Evolutionary conservation across 495 filamentous ascomycete genomes (phyloP), one percentile per base, ranked within the genome.

Genomic region (Lasiosphaeria miniovina): DNA sequence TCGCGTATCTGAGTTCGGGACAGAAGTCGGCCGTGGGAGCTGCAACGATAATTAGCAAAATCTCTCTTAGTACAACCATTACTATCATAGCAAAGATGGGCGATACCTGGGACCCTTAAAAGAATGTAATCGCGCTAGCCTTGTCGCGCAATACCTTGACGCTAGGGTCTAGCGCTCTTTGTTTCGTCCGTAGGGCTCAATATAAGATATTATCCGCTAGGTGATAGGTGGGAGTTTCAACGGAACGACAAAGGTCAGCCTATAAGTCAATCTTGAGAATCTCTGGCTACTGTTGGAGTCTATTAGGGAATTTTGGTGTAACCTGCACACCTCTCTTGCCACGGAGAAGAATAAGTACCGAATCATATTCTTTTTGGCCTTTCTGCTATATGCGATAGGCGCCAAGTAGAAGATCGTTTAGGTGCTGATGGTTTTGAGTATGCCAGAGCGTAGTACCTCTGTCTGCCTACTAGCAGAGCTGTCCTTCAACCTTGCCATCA

Each of bases 1-100:
- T 62, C 75, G 76, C 11, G 70, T 80, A 2, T 65, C 71, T 12
- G 77, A 74, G 0, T 88, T 82, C 60, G 85, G 84, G 8, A 80
- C 80, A 0, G n/a, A n/a, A n/a, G n/a, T n/a, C n/a, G n/a, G n/a
- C n/a, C n/a, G n/a, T n/a, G n/a, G n/a, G n/a, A n/a, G n/a, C n/a
- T n/a, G n/a, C n/a, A n/a, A n/a, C n/a, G 84, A 86, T 60, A 49
- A 68, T 11, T 66, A 76, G 61, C 80, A 68, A 0, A 48, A 59
- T 0, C 33, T 15, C 0, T 17, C 62, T 36, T 82, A 85, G 62
- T 6, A 8, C 12, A 6, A 14, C 0, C 83, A 61, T 80, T 36
- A 0, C 4, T 33, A 14, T 41, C 7, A 1, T 8, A n/a, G 61
- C 41, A 68, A 65, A 34, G 31, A 36, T 7, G 6, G 36, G 6